phyloP scores from a whole-genome alignment of 2,329 filamentous ascomycete species.

The Pseudogymnoascus sp. region DNA sequence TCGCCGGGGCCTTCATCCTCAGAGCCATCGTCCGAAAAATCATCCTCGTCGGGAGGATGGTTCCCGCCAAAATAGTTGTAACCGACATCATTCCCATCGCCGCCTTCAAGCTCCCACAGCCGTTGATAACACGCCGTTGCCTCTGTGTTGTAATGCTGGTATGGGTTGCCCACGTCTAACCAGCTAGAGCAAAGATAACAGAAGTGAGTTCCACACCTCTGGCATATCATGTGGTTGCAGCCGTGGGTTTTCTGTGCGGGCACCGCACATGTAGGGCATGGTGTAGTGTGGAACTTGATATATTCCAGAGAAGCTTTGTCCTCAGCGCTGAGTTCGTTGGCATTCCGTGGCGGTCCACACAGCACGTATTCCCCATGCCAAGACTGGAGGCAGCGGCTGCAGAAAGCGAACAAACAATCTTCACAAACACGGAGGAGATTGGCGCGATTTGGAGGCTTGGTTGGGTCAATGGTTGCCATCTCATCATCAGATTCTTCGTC shows the following conservation, averaged over 20 bases:
- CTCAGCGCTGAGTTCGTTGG: slow-evolving; percentile 68
- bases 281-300: slow-evolving; percentile 69
- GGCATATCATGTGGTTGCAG: slow-evolving; percentile 96
- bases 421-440: slow-evolving; percentile 78
- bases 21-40: slow-evolving; percentile 8
- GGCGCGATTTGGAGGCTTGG: slow-evolving; percentile 24
- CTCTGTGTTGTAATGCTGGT: slow-evolving; percentile 73
- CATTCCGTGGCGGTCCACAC: slow-evolving; percentile 58
- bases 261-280: slow-evolving; percentile 79
- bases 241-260: slow-evolving; percentile 86
- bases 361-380: slow-evolving; percentile 83
- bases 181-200: slow-evolving; percentile 92
- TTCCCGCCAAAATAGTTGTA: slow-evolving; percentile 20
- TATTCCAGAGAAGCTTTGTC: slow-evolving; percentile 84
- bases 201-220: slow-evolving; percentile 82
- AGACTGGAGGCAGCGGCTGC: slow-evolving; percentile 57
- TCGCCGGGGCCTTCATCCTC: slow-evolving; percentile 8
- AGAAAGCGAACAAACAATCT: slow-evolving; percentile 86
- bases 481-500: slow-evolving; percentile 28
- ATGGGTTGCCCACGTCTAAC: slow-evolving; percentile 73
- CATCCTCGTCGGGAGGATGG: not conserved
- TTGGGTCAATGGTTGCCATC: slow-evolving; percentile 11
- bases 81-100: slow-evolving; percentile 49
- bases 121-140: slow-evolving; percentile 70
- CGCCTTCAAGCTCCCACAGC: slow-evolving; percentile 81